Conservation (phyloP, 176 grass and related monocot genomes). For the Puccinellia tenuiflora region DNA sequence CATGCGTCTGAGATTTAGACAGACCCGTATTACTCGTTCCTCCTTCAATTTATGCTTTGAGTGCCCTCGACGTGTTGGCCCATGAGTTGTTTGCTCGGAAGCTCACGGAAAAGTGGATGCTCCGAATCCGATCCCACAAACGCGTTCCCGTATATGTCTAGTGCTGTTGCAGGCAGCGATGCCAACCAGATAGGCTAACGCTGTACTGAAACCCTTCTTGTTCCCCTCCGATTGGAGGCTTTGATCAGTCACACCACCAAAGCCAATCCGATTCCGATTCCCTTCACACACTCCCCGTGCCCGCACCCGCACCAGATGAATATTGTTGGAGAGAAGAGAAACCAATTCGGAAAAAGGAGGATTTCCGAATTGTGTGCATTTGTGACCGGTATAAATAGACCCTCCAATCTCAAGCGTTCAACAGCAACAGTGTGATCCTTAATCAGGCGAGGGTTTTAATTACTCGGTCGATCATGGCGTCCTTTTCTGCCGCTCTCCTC, state of each 20-base stretch:
- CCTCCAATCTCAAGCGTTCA: background rate
- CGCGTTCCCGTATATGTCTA: background rate
- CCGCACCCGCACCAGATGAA: background rate
- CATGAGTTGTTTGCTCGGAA: background rate
- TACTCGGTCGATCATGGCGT: constrained; percentile 5
- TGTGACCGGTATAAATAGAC: constrained; percentile 14
- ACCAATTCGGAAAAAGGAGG: background rate
- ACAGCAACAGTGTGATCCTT: background rate
- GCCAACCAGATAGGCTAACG: constrained; percentile 13
- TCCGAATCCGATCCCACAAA: background rate
- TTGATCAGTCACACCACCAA: constrained; percentile 2
- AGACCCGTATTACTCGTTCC: too few relatives aligned
- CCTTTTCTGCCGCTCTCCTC: background rate
- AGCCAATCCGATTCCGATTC: constrained; percentile 27
- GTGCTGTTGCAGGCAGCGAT: background rate
- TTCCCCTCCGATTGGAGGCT: constrained; percentile 5
- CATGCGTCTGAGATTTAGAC: too few relatives aligned
- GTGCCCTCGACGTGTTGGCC: too few relatives aligned
- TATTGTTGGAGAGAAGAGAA: too few relatives aligned
- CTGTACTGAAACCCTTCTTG: background rate
- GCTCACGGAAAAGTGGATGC: background rate
- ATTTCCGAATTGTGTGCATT: background rate
- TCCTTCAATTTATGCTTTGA: too few relatives aligned
- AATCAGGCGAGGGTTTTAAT: background rate
- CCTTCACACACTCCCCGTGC: constrained; percentile 23